Base-by-base conservation (phyloP, 2,329 filamentous ascomycete species). In the Rhytidhysteron rufulum region DNA sequence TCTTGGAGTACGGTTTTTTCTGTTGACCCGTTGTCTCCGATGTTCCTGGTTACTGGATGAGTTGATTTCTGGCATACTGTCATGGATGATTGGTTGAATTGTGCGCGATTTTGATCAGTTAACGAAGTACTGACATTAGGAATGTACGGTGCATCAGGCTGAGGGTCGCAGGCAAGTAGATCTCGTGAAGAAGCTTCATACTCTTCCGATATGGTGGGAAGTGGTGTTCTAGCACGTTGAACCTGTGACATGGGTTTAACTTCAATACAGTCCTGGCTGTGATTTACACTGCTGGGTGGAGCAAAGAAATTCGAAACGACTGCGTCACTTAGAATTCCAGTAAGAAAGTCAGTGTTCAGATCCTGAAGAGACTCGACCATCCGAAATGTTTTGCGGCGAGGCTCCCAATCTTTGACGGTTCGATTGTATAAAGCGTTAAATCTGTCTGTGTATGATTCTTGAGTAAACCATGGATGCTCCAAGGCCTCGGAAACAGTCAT, bases 401-500 rank as follows among this genome's bases (percentile, higher is more conserved):
- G 75, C 39, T 58, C 56, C 78, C 78, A 82, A 39, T 70, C 63
- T 24, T 58, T 54, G 41, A 73, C 70, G 0, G 73, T 68, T 29
- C 68, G 65, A 41, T 67, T 37, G 47, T 81, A 81, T 3, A 77
- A 56, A 1, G 65, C 66, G 21, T 76, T 65, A 40, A 78, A 71
- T 15, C 73, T 67, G 11, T 54, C 54, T 16, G 60, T 66, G 52
- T 78, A 71, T 7, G 58, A 50, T n/a, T 63, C 57, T 49, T 77
- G 73, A 1, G 70, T 70, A 49, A 83, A 78, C 80, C 79, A 83
- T 8, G 51, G 40, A 57, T 82, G 77, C 8, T 55, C 40, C 22
- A 82, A 52, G 3, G 78, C 77, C 55, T 79, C 54, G n/a, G 68
- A 66, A 3, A 70, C 77, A 8, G 72, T 74, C 61, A 80, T 65